Conservation (phyloP, 1,284 basidiomycete genomes). For the Gomphus sp. region DNA sequence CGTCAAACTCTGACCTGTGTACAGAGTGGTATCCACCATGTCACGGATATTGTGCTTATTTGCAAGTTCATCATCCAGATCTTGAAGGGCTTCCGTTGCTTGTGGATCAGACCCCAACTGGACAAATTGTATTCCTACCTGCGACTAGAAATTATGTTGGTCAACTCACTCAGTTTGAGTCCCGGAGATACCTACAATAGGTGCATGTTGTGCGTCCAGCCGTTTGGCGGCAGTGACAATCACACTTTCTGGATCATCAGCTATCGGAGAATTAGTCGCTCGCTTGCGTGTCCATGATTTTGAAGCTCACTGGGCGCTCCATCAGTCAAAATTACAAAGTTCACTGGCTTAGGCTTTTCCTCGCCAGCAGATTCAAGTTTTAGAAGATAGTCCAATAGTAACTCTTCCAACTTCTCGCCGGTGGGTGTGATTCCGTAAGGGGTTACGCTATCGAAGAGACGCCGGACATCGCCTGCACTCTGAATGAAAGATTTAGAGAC, state of each 20-base stretch:
- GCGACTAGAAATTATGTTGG: conserved; percentile 14
- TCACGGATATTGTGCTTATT: conserved; percentile 33
- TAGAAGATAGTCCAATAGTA: conserved; percentile 37
- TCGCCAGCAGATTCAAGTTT: conserved; percentile 25
- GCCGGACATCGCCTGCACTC: conserved; percentile 23
- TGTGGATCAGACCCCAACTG: conserved; percentile 40
- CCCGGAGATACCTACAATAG: conserved; percentile 23
- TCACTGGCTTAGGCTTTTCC: conserved; percentile 36
- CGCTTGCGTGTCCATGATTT: neutral
- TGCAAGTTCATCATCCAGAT: conserved; percentile 40
- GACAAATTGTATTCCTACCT: conserved; percentile 51
- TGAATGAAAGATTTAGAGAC: conserved; percentile 12
- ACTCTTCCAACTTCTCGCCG: conserved; percentile 35
- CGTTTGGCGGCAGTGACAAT: conserved; percentile 40
- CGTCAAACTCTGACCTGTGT: conserved; percentile 28
- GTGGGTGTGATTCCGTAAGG: conserved; percentile 42
- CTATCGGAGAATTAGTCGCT: conserved; percentile 18
- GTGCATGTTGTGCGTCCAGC: conserved; percentile 37
- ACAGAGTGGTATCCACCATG: conserved; percentile 56
- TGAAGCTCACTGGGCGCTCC: conserved; percentile 41
- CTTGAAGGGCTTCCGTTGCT: conserved; percentile 36
- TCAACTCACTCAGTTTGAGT: conserved; percentile 15
- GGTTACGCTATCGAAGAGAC: conserved; percentile 32
- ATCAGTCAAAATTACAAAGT: conserved; percentile 55
- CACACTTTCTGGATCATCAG: conserved; percentile 41